Conservation (phyloP, 1,284 basidiomycete genomes). For the Gomphus sp. region DNA sequence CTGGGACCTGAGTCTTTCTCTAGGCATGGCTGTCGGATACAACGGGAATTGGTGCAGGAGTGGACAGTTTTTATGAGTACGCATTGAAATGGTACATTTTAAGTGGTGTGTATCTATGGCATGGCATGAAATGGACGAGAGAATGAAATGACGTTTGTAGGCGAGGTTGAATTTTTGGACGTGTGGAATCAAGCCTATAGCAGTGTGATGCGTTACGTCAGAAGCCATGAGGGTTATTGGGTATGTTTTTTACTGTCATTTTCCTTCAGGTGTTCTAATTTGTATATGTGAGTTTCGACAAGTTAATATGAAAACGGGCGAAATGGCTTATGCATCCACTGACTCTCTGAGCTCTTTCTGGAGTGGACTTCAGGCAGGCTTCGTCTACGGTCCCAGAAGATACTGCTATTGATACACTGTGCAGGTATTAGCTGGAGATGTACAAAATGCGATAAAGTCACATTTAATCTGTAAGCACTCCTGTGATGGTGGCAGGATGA, state of each 20-base stretch:
- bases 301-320: conserved; percentile 72
- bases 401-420: conserved; percentile 19
- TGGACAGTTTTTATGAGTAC: conserved; percentile 93
- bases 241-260: conserved; percentile 32
- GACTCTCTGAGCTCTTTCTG: conserved; percentile 85
- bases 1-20: neutral
- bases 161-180: conserved; percentile 81
- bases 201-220: conserved; percentile 78
- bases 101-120: conserved; percentile 48
- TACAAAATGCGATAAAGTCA: conserved; percentile 80
- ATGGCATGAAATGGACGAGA: conserved; percentile 3
- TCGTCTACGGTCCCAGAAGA: neutral
- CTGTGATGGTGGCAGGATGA: conserved; percentile 11
- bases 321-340: conserved; percentile 58
- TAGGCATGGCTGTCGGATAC: conserved; percentile 64
- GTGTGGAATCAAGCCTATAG: conserved; percentile 91
- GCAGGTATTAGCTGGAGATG: conserved; percentile 79
- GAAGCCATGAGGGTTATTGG: conserved; percentile 81
- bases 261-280: neutral
- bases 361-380: conserved; percentile 53
- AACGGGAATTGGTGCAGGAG: conserved; percentile 81
- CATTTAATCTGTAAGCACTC: conserved; percentile 67
- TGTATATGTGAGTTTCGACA: conserved; percentile 55
- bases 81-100: conserved; percentile 84
- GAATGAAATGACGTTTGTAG: conserved; percentile 27